These are phyloP conservation scores for Chrysoporthe deuterocubensis DNA, from an alignment of 2,329 filamentous ascomycete genomes.

Conservation along the genomic window DNA sequence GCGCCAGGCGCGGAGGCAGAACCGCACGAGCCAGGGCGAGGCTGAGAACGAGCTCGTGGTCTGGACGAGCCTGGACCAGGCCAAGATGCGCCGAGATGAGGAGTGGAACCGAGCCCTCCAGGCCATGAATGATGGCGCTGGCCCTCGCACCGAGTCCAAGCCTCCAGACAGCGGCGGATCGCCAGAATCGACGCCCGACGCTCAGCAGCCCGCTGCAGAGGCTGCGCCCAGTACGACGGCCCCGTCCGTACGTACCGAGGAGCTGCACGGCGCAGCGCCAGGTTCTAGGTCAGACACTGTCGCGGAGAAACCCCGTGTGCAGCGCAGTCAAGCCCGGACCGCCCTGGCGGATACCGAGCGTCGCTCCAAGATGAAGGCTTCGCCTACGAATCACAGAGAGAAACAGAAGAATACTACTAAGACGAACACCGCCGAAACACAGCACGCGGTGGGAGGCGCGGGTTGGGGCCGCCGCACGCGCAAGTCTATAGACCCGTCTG, in stretches of 20 bases:
- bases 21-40: not conserved
- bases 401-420: not conserved
- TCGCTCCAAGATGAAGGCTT: not conserved
- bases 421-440: not conserved
- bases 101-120: not conserved
- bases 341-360: not conserved
- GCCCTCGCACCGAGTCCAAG: not conserved
- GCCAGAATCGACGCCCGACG: not conserved
- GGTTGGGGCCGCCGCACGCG: not conserved
- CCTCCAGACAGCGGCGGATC: not conserved
- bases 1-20: slow-evolving; percentile 23
- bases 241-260: not conserved
- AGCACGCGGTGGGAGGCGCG: not conserved
- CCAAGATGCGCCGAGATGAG: not conserved
- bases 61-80: slow-evolving; percentile 13
- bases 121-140: not conserved
- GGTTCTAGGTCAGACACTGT: not conserved
- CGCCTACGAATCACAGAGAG: not conserved
- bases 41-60: slow-evolving; percentile 11
- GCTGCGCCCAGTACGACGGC: not conserved
- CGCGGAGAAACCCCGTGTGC: not conserved
- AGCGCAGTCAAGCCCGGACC: not conserved
- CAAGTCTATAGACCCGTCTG: not conserved
- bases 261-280: not conserved
- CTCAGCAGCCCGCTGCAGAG: not conserved